phyloP scores from a whole-genome alignment of 306 rosid genomes.

The Dalbergia cochinchinensis region DNA sequence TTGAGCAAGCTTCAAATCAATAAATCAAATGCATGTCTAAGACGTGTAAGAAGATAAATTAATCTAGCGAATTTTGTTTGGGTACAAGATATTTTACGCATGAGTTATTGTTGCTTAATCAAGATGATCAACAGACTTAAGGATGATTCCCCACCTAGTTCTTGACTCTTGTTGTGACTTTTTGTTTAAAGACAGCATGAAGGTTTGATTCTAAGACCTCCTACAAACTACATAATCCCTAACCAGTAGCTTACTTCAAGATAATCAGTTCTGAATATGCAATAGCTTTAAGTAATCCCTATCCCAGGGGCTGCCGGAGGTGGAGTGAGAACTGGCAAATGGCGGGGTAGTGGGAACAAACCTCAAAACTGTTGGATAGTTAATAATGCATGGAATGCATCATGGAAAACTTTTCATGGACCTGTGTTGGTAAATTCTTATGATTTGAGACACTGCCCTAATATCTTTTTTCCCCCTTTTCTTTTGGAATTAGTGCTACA shows the following conservation, averaged over 20 bases:
- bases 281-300: background rate
- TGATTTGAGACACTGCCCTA: background rate
- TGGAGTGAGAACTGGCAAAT: background rate
- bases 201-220: constrained; percentile 7
- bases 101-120: background rate
- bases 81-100: constrained; percentile 14
- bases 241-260: constrained; percentile 10
- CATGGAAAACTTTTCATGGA: background rate
- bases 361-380: background rate
- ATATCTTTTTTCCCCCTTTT: background rate
- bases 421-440: background rate
- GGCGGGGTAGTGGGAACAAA: background rate
- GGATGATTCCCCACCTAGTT: background rate
- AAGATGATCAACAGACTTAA: background rate
- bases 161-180: constrained; percentile 2
- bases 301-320: background rate
- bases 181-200: background rate
- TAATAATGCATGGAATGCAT: background rate
- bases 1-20: background rate
- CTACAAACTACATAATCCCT: background rate
- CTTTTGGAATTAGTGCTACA: constrained; percentile 7
- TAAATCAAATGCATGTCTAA: constrained; percentile 6
- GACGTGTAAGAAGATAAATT: background rate
- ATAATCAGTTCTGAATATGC: constrained; percentile 26
- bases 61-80: constrained; percentile 7